Evolutionary conservation across 441 rosid species (phyloP).

Genomic region (Croton laevigatus): DNA sequence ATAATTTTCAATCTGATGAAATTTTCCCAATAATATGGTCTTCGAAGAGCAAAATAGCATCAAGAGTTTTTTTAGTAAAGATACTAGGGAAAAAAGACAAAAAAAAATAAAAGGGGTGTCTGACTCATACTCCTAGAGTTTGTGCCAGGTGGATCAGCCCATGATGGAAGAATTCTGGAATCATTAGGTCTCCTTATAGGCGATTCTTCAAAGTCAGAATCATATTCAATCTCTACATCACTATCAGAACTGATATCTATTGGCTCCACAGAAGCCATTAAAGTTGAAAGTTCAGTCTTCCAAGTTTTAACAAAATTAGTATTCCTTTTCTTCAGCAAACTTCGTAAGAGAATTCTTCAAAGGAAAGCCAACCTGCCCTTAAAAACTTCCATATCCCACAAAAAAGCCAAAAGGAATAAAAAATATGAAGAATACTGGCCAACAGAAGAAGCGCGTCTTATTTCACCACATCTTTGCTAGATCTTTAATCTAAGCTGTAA

Average conservation of each 20-base stretch:
- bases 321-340: background rate
- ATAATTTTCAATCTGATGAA: background rate
- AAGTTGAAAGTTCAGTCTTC: constrained; percentile 19
- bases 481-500: constrained; percentile 25
- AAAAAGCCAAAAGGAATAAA: constrained; percentile 4
- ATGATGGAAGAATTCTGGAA: constrained; percentile 45
- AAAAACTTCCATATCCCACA: constrained; percentile 14
- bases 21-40: background rate
- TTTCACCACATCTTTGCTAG: constrained; percentile 28
- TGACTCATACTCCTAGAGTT: constrained; percentile 30
- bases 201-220: constrained; percentile 23
- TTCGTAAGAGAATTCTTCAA: constrained; percentile 24
- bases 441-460: background rate
- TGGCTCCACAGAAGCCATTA: constrained; percentile 38
- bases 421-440: background rate
- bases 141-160: constrained; percentile 34
- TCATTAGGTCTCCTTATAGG: constrained; percentile 20
- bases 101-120: constrained; percentile 11
- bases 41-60: constrained; percentile 4
- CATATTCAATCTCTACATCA: constrained; percentile 42
- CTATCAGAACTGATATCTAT: constrained; percentile 71
- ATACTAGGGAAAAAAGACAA: background rate
- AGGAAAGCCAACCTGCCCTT: constrained; percentile 37
- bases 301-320: constrained; percentile 24
- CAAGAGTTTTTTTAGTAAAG: background rate